Evolutionary conservation across 2,329 filamentous ascomycete species (phyloP), one percentile per base, ranked within the genome.

Genomic region (Clarireedia monteithiana): DNA sequence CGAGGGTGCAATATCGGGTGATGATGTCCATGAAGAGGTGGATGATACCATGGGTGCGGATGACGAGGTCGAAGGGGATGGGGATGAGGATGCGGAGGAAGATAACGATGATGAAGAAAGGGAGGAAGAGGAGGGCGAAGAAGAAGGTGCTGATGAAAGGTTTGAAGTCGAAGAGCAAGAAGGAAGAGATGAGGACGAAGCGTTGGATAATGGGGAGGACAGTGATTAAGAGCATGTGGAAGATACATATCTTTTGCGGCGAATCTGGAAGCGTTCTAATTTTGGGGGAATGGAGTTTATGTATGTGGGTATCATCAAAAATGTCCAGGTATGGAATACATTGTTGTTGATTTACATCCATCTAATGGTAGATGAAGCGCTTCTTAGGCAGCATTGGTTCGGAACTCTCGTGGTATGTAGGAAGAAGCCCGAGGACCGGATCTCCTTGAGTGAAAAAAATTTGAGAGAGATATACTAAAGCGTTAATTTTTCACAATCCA

Each of bases 201-300:
- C 82, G 12, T 68, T 85, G 57, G 82, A 84, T 61, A 73, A 76
- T 65, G 81, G 79, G 10, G 77, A 80, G 51, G 82, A 84, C 57
- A 67, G 65, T 38, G 65, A 67, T 55, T 67, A 58, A 65, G n/a
- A 12, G 17, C 39, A 20, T n/a, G 15, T n/a, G 17, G 39, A 20
- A 9, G 39, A 20, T n/a, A 20, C 20, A 42, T 5, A 42, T 42
- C 5, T 42, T 40, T n/a, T 42, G 17, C 44, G 10, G 14, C 15
- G 27, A 50, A 45, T 10, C 14, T 24, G 26, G 40, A 20, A 17
- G 40, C 34, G 14, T 48, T 15, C 27, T 20, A 20, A 26, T 40
- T 26, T 44, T 46, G 48, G n/a, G 14, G 14, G 48, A 30, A 47
- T 36, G 48, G 48, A 49, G 48, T 49, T 49, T 5, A 10, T 30